phyloP scores from a whole-genome alignment of 31 red algal species.

The Pterothamnion heteromorphum region DNA sequence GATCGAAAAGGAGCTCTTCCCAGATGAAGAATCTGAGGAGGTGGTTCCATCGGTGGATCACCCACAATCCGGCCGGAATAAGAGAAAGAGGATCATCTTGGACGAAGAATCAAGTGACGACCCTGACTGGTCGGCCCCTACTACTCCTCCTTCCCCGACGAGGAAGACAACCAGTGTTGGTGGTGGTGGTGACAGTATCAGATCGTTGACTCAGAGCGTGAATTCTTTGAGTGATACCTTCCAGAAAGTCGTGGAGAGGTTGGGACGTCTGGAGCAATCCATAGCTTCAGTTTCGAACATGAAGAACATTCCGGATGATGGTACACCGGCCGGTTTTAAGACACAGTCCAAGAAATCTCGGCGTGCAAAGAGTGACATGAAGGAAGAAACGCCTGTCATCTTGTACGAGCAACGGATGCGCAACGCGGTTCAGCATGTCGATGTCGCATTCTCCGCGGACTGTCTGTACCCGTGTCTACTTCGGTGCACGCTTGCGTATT shows the following conservation, averaged over 20 bases:
- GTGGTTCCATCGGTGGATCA: too few relatives aligned
- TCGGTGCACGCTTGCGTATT: not conserved
- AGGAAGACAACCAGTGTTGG: too few relatives aligned
- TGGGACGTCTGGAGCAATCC: not conserved
- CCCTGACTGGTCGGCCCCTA: not conserved
- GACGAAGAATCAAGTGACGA: not conserved
- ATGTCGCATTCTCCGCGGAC: not conserved
- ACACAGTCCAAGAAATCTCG: not conserved
- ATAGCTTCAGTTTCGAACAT: not conserved
- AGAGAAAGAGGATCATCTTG: not conserved
- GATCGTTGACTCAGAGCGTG: not conserved
- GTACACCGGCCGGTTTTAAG: not conserved
- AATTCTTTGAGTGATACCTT: not conserved
- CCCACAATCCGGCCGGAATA: not conserved
- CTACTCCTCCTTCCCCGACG: not conserved
- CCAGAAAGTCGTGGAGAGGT: not conserved
- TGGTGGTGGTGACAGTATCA: not conserved
- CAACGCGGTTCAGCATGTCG: not conserved
- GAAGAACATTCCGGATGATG: not conserved
- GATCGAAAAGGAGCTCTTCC: too few relatives aligned
- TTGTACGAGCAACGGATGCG: not conserved
- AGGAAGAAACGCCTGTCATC: not conserved
- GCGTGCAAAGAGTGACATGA: not conserved
- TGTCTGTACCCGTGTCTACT: not conserved
- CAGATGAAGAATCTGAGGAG: too few relatives aligned